Conservation (phyloP, 2,329 filamentous ascomycete genomes). For the Magnaporthiopsis rhizophila region DNA sequence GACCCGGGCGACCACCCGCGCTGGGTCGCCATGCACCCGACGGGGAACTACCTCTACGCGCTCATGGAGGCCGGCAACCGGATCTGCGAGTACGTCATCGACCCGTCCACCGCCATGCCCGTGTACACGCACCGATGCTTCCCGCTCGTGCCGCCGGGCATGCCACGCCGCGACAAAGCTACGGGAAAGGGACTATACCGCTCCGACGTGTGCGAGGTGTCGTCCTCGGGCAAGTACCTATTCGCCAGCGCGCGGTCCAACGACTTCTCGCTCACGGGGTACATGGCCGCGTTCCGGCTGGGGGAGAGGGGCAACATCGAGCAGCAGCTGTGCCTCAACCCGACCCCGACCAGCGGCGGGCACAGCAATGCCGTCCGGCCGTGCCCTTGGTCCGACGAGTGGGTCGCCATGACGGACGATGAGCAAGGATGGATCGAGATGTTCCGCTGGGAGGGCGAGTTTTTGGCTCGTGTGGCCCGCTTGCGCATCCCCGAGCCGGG, state of each 20-base stretch:
- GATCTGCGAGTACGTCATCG: conserved; percentile 73
- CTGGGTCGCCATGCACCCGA: conserved; percentile 79
- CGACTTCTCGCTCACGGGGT: conserved; percentile 66
- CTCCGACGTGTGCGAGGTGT: conserved; percentile 73
- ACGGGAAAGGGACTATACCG: conserved; percentile 58
- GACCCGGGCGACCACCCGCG: conserved; percentile 68
- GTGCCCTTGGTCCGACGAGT: conserved; percentile 78
- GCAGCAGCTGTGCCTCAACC: conserved; percentile 70
- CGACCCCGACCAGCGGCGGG: conserved; percentile 78
- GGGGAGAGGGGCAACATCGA: conserved; percentile 62
- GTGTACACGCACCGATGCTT: conserved; percentile 70
- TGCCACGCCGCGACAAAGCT: conserved; percentile 33
- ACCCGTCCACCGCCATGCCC: conserved; percentile 63
- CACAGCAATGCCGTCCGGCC: conserved; percentile 85
- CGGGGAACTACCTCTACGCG: conserved; percentile 71
- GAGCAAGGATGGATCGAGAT: conserved; percentile 83
- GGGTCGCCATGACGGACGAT: conserved; percentile 83
- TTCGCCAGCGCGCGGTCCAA: conserved; percentile 82
- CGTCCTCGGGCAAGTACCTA: conserved; percentile 62
- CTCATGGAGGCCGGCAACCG: conserved; percentile 88
- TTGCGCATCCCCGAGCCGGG: conserved; percentile 76
- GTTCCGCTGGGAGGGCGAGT: conserved; percentile 79
- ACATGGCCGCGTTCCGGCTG: conserved; percentile 73
- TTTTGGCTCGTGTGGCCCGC: conserved; percentile 67
- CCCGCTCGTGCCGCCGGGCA: conserved; percentile 72